Evolutionary conservation across 2,329 filamentous ascomycete species (phyloP).

Genomic region (Acrocalymma vagum): DNA sequence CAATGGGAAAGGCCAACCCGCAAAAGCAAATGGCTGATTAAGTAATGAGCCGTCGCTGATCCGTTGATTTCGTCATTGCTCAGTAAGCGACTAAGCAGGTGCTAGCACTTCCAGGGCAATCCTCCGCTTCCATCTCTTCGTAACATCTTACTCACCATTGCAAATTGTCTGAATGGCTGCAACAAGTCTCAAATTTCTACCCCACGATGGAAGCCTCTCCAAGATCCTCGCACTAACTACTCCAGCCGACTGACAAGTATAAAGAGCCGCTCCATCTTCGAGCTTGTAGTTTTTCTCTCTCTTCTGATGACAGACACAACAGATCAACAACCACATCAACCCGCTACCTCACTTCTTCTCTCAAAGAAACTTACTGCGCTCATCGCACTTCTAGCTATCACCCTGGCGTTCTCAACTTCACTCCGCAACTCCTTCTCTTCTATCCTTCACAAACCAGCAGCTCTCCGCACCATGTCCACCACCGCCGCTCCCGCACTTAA

Average conservation of each 20-base stretch:
- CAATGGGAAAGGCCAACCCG: no score
- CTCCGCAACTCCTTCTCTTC: constrained; percentile 48
- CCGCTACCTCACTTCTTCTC: constrained; percentile 23
- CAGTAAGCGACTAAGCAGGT: constrained; percentile 33
- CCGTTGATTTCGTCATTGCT: constrained; percentile 37
- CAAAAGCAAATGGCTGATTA: constrained; percentile 1
- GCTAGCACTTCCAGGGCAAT: no score
- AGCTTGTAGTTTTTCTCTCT: constrained; percentile 11
- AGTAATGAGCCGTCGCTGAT: constrained; percentile 34
- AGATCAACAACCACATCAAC: constrained; percentile 21
- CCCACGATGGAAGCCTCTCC: constrained; percentile 29
- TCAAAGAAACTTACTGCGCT: constrained; percentile 38
- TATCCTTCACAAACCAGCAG: constrained; percentile 36
- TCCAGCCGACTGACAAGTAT: constrained; percentile 30
- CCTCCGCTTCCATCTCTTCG: constrained; percentile 16
- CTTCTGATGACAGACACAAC: constrained; percentile 40
- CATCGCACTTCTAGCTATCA: constrained; percentile 50
- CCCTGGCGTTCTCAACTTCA: constrained; percentile 55
- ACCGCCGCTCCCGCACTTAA: constrained; percentile 54
- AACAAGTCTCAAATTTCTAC: neutral
- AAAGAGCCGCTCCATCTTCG: constrained; percentile 26
- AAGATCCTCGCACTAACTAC: constrained; percentile 31
- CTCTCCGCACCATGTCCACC: constrained; percentile 52
- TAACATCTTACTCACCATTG: constrained; percentile 45
- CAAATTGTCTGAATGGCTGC: constrained; percentile 26